Evolutionary conservation across 75 land plant species (phyloP).

Genomic region (Isoetes taiwanensis): DNA sequence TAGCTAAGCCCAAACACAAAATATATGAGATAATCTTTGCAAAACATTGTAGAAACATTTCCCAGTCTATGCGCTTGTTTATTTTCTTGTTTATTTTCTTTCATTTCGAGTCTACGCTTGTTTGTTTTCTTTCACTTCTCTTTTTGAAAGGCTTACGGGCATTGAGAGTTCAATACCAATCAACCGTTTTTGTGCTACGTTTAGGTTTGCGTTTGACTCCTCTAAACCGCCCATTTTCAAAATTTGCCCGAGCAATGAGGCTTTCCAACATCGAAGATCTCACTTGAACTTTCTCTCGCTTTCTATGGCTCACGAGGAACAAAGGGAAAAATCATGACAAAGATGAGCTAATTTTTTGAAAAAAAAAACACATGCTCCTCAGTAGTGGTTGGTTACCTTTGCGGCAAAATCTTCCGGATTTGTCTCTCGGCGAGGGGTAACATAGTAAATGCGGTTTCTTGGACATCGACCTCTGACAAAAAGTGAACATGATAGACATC

Average conservation of each 20-base stretch:
- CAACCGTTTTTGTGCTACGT: conserved; percentile 39
- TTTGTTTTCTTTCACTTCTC: no score
- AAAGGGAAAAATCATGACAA: neutral
- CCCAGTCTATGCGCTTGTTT: no score
- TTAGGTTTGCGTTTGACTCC: conserved; percentile 34
- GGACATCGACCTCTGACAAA: conserved; percentile 95
- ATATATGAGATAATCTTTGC: no score
- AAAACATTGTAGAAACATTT: no score
- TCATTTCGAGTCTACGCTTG: no score
- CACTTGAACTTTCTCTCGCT: conserved; percentile 38
- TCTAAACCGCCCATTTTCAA: conserved; percentile 74
- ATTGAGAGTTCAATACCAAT: conserved; percentile 40
- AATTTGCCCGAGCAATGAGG: conserved; percentile 57
- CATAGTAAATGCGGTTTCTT: conserved; percentile 80
- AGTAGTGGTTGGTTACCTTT: conserved; percentile 28
- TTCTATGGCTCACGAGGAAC: conserved; percentile 20
- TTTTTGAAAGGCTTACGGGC: no score
- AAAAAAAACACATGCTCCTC: neutral
- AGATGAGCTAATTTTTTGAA: neutral
- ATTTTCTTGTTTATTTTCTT: no score
- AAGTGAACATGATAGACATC: conserved; percentile 73
- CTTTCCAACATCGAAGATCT: conserved; percentile 47
- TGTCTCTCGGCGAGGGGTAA: conserved; percentile 72
- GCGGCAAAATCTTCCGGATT: conserved; percentile 52
- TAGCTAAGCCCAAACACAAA: no score